Evolutionary conservation across 2,329 filamentous ascomycete species (phyloP), one percentile per base, ranked within the genome.

Genomic region (Whalleya microplaca): DNA sequence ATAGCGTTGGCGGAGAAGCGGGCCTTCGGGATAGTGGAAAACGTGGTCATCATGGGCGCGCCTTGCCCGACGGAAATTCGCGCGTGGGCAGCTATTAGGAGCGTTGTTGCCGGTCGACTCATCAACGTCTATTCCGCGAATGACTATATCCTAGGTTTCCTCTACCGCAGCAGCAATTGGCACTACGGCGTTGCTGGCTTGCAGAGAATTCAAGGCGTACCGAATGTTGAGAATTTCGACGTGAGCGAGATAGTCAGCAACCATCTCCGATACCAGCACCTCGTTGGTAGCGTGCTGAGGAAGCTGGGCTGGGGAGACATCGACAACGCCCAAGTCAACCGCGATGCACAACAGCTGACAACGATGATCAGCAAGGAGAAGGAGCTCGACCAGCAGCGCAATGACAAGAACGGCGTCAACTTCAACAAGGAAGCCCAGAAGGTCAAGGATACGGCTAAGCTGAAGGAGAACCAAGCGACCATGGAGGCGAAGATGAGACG

Each of bases 81-180:
- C 7, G 86, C 90, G 51, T 97, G 94, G 93, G 80, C 89, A 23
- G 81, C 85, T 5, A 82, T 96, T 69, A 87, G 90, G 61, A 88
- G 85, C 56, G 90, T 94, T 2, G 91, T 96, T 3, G 83, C 86
- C 41, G 92, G 93, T 0, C 85, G 92, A 20, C 79, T 97, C n/a
- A 82, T 97, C 68, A 98, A 97, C 65, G 92, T 95, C 2, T 97
- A 88, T 71, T 96, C 91, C 0, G 86, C 89, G 49, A 90, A 91
- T 45, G 94, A 98, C 72, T 92, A 91, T 63, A 86, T 97, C 21
- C 85, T 98, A 2, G 92, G 87, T 0, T 96, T 97, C 71, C 78
- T 97, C 41, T 96, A 94, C 71, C 87, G 94, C 48, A 91, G 86
- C 2, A 91, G 89, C 51, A 92, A 88, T 64, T 84, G 94, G 48